phyloP scores from a whole-genome alignment of 1,139 yeast genomes.

The Sugiyamaella novakii region DNA sequence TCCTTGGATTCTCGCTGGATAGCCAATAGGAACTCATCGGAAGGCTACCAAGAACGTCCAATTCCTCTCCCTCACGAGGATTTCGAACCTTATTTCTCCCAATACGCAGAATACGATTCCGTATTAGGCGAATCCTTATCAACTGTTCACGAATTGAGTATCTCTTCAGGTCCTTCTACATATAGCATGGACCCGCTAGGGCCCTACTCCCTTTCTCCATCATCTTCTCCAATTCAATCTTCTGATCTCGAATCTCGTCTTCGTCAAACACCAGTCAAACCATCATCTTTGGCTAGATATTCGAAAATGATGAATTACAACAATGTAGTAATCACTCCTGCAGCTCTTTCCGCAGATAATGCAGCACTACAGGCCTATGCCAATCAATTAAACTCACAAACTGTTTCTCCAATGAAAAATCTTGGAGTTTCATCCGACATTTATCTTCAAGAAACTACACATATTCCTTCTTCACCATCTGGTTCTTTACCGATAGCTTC shows the following conservation, averaged over 20 bases:
- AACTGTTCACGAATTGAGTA: slow-evolving; percentile 37
- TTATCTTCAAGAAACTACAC: slow-evolving; percentile 19
- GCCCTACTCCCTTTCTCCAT: slow-evolving; percentile 17
- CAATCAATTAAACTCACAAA: slow-evolving; percentile 7
- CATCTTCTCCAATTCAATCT: slow-evolving; percentile 21
- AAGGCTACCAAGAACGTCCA: slow-evolving; percentile 21
- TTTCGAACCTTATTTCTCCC: slow-evolving; percentile 40
- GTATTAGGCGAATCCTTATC: slow-evolving; percentile 35
- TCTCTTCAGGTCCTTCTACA: slow-evolving; percentile 26
- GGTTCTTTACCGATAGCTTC: slow-evolving; percentile 17
- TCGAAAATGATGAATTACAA: slow-evolving; percentile 33
- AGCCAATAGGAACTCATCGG: slow-evolving; percentile 14
- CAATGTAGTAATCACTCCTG: slow-evolving; percentile 27
- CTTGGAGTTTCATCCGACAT: slow-evolving; percentile 20
- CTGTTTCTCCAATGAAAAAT: slow-evolving; percentile 29
- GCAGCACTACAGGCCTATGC: slow-evolving; percentile 26
- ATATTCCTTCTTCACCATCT: slow-evolving; percentile 11
- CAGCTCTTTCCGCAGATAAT: slow-evolving; percentile 19
- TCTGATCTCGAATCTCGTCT: slow-evolving; percentile 20
- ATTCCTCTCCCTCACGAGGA: slow-evolving; percentile 39
- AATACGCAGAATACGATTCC: slow-evolving; percentile 39
- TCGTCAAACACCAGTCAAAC: slow-evolving; percentile 31
- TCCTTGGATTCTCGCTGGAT: slow-evolving; percentile 23
- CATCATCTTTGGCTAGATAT: slow-evolving; percentile 36
- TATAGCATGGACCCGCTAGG: slow-evolving; percentile 16